These are phyloP conservation scores for Polymyxa betae DNA, from an alignment of 208 protist species.

Conservation along the genomic window DNA sequence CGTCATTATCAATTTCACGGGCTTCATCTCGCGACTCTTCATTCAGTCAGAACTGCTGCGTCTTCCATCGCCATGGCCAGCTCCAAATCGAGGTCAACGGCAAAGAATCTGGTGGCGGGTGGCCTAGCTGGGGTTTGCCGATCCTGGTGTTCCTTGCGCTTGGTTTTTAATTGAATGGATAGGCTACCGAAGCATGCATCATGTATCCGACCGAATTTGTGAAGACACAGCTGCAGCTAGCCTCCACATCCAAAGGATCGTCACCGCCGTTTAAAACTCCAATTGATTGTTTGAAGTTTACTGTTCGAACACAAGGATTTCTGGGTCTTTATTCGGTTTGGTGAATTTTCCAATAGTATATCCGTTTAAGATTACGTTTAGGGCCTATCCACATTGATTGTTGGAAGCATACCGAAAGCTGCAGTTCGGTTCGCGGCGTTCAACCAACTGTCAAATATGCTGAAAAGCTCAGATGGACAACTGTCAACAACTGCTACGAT, in stretches of 20 bases:
- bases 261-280: conserved; percentile 5
- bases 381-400: conserved; percentile 28
- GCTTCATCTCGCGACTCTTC: too few relatives aligned
- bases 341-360: too few relatives aligned
- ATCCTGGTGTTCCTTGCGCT: neutral
- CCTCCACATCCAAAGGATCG: neutral
- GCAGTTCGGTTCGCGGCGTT: conserved; percentile 48
- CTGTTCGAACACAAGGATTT: neutral
- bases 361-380: too few relatives aligned
- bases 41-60: too few relatives aligned
- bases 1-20: too few relatives aligned
- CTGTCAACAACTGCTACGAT: conserved; percentile 17
- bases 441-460: conserved; percentile 29
- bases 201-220: conserved; percentile 51
- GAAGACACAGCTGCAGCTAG: conserved; percentile 42
- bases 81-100: conserved; percentile 28
- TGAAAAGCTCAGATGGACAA: conserved; percentile 1
- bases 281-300: conserved; percentile 29
- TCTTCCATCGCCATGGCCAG: neutral
- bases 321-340: conserved; percentile 47
- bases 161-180: neutral
- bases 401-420: conserved; percentile 38
- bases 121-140: conserved; percentile 3
- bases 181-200: conserved; percentile 44
- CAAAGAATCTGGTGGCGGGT: conserved; percentile 35